These are phyloP conservation scores for Russula griseocarnosa DNA, from an alignment of 768 basidiomycete species.

Conservation along the genomic window DNA sequence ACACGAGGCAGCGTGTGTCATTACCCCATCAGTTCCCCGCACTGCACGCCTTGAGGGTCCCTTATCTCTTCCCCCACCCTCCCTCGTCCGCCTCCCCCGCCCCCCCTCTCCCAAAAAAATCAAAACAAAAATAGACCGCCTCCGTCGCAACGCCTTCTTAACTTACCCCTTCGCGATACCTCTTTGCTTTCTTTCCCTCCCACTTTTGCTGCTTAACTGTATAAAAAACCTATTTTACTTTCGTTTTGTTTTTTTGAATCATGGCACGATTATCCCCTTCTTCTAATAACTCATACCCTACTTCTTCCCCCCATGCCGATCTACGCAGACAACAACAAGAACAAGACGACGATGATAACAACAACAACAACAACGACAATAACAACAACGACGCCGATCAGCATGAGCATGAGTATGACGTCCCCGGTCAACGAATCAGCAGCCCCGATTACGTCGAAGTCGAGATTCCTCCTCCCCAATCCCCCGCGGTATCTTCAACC, in stretches of 20 bases:
- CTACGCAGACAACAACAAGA: not conserved
- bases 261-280: constrained; percentile 17
- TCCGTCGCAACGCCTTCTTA: not conserved
- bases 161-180: not conserved
- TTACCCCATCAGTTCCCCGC: not conserved
- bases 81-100: not conserved
- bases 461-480: not conserved
- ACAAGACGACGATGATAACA: not conserved
- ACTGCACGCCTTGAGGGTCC: constrained; percentile 1
- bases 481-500: constrained; percentile 8
- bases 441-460: constrained; percentile 5
- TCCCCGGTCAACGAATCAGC: not conserved
- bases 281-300: constrained; percentile 15
- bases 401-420: not conserved
- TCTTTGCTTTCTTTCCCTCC: not conserved
- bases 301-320: too few relatives aligned
- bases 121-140: constrained; percentile 2
- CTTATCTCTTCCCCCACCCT: constrained; percentile 15
- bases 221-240: constrained; percentile 15
- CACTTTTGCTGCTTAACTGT: not conserved
- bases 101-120: not conserved
- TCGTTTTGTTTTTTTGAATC: not conserved
- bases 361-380: not conserved
- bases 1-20: constrained; percentile 21
- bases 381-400: not conserved